Evolutionary conservation across 306 rosid species (phyloP).

Genomic region (Cucumis melo): DNA sequence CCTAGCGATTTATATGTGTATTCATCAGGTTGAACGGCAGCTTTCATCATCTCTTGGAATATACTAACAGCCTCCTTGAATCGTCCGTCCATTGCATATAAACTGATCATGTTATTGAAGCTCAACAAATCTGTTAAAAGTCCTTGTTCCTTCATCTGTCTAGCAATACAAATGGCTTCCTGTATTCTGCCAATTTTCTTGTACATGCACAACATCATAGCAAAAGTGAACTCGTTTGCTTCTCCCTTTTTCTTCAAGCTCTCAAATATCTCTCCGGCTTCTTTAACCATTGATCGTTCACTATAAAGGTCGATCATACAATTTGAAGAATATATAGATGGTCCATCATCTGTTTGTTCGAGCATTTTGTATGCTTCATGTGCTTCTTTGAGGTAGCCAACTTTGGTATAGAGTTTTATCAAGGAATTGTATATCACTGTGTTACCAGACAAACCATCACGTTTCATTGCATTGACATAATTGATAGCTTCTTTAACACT

Average conservation of each 20-base stretch:
- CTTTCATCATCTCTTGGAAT: conserved; percentile 44
- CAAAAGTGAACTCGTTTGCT: conserved; percentile 70
- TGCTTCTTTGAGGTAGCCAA: conserved; percentile 65
- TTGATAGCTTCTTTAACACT: conserved; percentile 41
- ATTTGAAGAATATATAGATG: conserved; percentile 55
- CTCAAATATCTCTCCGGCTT: conserved; percentile 51
- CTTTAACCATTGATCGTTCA: conserved; percentile 45
- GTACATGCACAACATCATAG: conserved; percentile 84
- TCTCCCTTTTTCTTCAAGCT: conserved; percentile 32
- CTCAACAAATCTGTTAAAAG: conserved; percentile 45
- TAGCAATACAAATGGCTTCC: conserved; percentile 47
- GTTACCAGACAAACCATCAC: conserved; percentile 43
- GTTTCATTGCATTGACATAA: conserved; percentile 45
- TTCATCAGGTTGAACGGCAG: conserved; percentile 49
- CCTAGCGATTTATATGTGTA: conserved; percentile 61
- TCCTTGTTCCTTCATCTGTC: conserved; percentile 42
- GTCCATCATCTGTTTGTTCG: conserved; percentile 35
- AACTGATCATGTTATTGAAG: conserved; percentile 49
- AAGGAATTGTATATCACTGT: conserved; percentile 42
- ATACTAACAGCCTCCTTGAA: conserved; percentile 41
- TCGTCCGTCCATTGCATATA: conserved; percentile 49
- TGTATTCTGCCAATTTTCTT: conserved; percentile 56
- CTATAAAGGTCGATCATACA: conserved; percentile 83
- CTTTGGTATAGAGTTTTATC: conserved; percentile 69
- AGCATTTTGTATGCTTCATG: conserved; percentile 57